Conservation (phyloP, 805 yeast genomes). For the Pichia deserticola region DNA sequence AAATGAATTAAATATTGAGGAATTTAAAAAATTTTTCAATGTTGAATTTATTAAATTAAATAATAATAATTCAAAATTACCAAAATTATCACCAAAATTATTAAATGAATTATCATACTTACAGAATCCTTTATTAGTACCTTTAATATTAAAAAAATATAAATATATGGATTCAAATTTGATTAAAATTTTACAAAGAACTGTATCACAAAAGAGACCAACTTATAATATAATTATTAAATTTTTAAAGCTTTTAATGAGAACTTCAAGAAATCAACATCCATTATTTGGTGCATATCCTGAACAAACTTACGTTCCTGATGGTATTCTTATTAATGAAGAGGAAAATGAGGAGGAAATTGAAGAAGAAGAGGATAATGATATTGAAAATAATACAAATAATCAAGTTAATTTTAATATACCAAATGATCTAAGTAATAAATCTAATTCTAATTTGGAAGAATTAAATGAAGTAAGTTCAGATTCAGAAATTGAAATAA, state of each 20-base stretch:
- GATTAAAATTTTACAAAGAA: background rate
- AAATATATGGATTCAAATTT: background rate
- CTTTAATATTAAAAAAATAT: background rate
- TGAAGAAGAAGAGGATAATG: background rate
- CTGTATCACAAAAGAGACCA: background rate
- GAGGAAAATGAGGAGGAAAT: background rate
- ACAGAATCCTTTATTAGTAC: constrained; percentile 1
- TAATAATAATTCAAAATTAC: background rate
- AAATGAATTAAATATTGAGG: constrained; percentile 19
- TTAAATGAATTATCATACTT: constrained; percentile 2
- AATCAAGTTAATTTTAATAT: no score
- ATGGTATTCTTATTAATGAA: background rate
- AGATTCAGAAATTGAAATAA: background rate
- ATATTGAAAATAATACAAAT: background rate
- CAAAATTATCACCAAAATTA: background rate
- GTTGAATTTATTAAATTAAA: background rate
- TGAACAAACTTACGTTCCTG: constrained; percentile 7
- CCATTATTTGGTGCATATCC: constrained; percentile 7
- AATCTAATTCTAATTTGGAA: background rate
- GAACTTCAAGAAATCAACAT: constrained; percentile 8
- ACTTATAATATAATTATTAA: constrained; percentile 2
- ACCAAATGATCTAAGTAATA: no score
- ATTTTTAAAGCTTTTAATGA: constrained; percentile 5
- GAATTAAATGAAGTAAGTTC: background rate
- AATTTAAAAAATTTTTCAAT: constrained; percentile 11